Evolutionary conservation across 306 rosid genomes (phyloP).

Genomic region (Malus orientalis): DNA sequence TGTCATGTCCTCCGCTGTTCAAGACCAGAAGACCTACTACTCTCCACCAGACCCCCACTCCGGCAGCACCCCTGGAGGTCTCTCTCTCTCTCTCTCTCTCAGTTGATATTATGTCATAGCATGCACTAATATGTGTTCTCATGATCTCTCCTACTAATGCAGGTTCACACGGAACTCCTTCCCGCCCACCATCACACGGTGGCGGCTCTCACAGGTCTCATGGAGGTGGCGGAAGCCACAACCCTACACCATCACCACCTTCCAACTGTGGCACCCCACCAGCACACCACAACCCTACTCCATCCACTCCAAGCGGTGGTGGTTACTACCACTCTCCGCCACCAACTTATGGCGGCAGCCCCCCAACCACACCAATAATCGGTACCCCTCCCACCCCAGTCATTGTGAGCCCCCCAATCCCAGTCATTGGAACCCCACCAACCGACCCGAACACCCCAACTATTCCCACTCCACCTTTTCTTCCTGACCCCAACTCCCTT

Average conservation of each 20-base stretch:
- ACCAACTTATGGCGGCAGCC: neutral
- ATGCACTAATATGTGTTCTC: neutral
- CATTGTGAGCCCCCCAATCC: conserved; percentile 17
- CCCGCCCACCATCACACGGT: conserved; percentile 18
- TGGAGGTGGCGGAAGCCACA: conserved; percentile 33
- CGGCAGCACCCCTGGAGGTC: conserved; percentile 54
- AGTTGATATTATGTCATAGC: neutral
- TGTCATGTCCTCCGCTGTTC: conserved; percentile 39
- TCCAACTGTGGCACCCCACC: conserved; percentile 49
- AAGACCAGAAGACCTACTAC: conserved; percentile 67
- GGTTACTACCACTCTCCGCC: conserved; percentile 50
- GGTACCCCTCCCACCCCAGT: conserved; percentile 34
- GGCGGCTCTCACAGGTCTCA: conserved; percentile 20
- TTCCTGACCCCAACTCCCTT: conserved; percentile 58
- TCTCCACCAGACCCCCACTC: conserved; percentile 53
- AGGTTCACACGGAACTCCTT: conserved; percentile 35
- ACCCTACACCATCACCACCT: conserved; percentile 58
- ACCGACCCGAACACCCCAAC: conserved; percentile 42
- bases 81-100: neutral
- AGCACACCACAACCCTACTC: conserved; percentile 24
- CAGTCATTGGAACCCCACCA: conserved; percentile 49
- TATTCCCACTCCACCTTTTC: conserved; percentile 54
- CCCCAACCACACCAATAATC: neutral
- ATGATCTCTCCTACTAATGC: neutral
- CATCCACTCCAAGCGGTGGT: conserved; percentile 36